Evolutionary conservation across 208 protist genomes (phyloP).

Genomic region (Trypanosoma vivax): DNA sequence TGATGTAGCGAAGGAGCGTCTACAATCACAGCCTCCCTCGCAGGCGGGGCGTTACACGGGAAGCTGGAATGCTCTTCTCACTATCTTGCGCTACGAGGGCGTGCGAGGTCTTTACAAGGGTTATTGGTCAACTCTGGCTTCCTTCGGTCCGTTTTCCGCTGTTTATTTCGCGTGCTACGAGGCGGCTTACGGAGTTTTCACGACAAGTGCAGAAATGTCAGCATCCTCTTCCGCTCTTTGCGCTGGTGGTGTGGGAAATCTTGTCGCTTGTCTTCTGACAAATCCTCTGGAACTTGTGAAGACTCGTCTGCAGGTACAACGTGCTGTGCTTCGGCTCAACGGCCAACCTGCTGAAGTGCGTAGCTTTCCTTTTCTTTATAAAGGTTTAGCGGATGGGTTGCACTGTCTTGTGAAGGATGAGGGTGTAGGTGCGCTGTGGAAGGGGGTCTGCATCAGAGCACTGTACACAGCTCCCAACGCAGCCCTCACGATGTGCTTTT

Average conservation of each 20-base stretch:
- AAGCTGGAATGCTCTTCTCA: constrained; percentile 58
- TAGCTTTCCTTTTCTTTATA: constrained; percentile 61
- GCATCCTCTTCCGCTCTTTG: constrained; percentile 33
- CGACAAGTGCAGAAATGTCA: constrained; percentile 2
- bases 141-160: constrained; percentile 86
- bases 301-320: constrained; percentile 86
- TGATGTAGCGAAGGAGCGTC: constrained; percentile 81
- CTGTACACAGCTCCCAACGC: constrained; percentile 70
- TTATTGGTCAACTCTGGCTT: constrained; percentile 76
- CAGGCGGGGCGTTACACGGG: constrained; percentile 49
- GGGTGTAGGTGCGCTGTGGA: constrained; percentile 57
- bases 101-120: constrained; percentile 77
- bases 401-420: constrained; percentile 32
- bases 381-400: constrained; percentile 48
- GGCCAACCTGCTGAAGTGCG: constrained; percentile 3
- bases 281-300: constrained; percentile 90
- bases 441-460: constrained; percentile 46
- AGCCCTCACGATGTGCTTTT: constrained; percentile 80
- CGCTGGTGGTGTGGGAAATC: constrained; percentile 50
- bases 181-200: constrained; percentile 31
- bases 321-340: constrained; percentile 29
- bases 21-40: constrained; percentile 69
- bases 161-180: constrained; percentile 87
- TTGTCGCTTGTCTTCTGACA: constrained; percentile 60
- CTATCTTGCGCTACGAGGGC: constrained; percentile 51